These are phyloP conservation scores for Litsea cubeba DNA, from an alignment of 164 flowering plant species.

Conservation along the genomic window DNA sequence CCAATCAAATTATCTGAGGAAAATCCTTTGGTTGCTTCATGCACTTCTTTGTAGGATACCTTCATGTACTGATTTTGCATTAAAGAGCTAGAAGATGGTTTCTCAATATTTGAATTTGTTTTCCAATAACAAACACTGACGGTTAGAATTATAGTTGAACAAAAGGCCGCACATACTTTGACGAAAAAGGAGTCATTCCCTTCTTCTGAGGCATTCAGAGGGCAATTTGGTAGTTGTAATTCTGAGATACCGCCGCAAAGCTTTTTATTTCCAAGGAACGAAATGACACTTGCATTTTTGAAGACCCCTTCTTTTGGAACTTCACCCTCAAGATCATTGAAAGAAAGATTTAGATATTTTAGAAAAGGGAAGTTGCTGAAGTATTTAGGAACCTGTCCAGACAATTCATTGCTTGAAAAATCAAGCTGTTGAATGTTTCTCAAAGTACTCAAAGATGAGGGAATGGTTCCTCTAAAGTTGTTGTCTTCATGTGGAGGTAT, in stretches of 20 bases:
- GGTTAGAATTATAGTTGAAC: not conserved
- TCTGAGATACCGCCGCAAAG: not conserved
- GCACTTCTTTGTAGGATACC: not conserved
- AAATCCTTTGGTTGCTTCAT: slow-evolving; percentile 24
- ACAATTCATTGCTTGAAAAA: slow-evolving; percentile 12
- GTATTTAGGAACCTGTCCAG: slow-evolving; percentile 13
- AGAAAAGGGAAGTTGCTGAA: not conserved
- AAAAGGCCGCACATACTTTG: not conserved
- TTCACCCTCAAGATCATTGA: slow-evolving; percentile 12
- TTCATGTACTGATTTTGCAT: not conserved
- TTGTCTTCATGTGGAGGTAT: slow-evolving; percentile 14
- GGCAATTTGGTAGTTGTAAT: not conserved
- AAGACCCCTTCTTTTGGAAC: slow-evolving; percentile 5
- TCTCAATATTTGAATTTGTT: no score
- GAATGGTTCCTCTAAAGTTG: slow-evolving; percentile 25
- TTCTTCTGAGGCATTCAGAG: not conserved
- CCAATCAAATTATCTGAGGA: slow-evolving; percentile 27
- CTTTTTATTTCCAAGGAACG: not conserved
- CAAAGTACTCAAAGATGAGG: slow-evolving; percentile 1
- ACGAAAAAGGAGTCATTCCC: not conserved
- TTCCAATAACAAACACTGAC: not conserved
- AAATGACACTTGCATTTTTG: not conserved
- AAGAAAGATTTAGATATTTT: slow-evolving; percentile 1
- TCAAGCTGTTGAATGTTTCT: slow-evolving; percentile 7
- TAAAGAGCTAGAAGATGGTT: not conserved